These are phyloP conservation scores for Aspergillus uvarum DNA, from an alignment of 2,329 filamentous ascomycete species.

Conservation along the genomic window DNA sequence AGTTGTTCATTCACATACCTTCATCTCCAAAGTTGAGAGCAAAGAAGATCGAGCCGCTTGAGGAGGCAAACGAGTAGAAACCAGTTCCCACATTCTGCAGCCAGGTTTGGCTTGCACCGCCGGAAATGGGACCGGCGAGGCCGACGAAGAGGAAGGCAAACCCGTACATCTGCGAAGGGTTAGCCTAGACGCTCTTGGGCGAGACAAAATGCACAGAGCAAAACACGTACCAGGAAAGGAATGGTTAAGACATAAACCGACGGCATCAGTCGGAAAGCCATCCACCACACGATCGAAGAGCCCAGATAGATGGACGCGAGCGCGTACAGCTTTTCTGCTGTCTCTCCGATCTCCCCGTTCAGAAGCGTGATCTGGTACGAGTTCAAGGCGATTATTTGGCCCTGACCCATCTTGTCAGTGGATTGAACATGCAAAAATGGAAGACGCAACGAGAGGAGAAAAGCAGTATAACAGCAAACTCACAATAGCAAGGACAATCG, in stretches of 20 bases:
- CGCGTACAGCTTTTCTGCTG: slow-evolving; percentile 58
- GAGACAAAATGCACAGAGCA: background rate
- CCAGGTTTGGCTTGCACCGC: slow-evolving; percentile 46
- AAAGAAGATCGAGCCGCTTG: slow-evolving; percentile 64
- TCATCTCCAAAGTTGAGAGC: slow-evolving; percentile 66
- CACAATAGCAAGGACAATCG: slow-evolving; percentile 54
- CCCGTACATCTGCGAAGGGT: slow-evolving; percentile 46
- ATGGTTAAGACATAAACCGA: slow-evolving; percentile 54
- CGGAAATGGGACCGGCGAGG: slow-evolving; percentile 53
- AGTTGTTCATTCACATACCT: slow-evolving; percentile 52
- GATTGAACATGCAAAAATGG: too few species aligned
- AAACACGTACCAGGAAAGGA: slow-evolving; percentile 56
- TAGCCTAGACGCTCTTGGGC: background rate
- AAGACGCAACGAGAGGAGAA: too few species aligned
- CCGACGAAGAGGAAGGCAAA: slow-evolving; percentile 62
- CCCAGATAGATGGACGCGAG: slow-evolving; percentile 59
- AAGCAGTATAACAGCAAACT: too few species aligned
- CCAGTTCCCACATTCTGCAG: slow-evolving; percentile 61
- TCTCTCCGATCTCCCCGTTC: slow-evolving; percentile 62
- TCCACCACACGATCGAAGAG: slow-evolving; percentile 62
- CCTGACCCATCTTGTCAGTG: slow-evolving; percentile 33
- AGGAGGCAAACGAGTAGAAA: slow-evolving; percentile 61
- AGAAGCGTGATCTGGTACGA: slow-evolving; percentile 67
- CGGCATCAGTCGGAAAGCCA: slow-evolving; percentile 57
- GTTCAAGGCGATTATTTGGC: slow-evolving; percentile 63